Evolutionary conservation across 805 yeast genomes (phyloP), one percentile per base, ranked within the genome.

Genomic region (Saccharomyces eubayanus): DNA sequence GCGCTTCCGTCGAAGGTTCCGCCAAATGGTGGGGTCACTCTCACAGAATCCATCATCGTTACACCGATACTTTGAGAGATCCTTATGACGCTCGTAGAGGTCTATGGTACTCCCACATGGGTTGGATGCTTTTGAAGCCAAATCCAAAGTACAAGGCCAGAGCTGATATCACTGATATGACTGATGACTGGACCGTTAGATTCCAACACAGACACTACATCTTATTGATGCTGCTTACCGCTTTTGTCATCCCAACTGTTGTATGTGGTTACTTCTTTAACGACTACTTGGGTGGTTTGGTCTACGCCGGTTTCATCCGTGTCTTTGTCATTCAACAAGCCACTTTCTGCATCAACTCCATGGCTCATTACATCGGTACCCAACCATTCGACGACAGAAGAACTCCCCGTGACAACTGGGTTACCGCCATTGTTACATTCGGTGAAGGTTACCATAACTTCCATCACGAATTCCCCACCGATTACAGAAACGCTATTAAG

Each of bases 391-490:
- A 87, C 69, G 92, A 87, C 69, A 81, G 87, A 73, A 83, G 91
- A 79, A 85, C 92, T 31, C 94, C 94, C 61, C 79, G 94, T 73
- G 92, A 87, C 72, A 90, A 86, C 70, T 80, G 82, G 67, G 64
- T 87, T 57, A 86, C 94, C 50, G 94, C 94, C 4, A 73, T 87
- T 55, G 89, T 86, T 55, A 87, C 95, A 0, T 86, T 87, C 65
- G 95, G 95, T 71, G 95, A 87, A 73, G 95, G 95, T 58, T 86
- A 87, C 77, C 94, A 87, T 67, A 87, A 87, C 73, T 87, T 87
- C 82, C 95, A 87, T 71, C 95, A 87, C 70, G 95, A 87, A 75
- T 87, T 87, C 79, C 94, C 95, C 63, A 80, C 88, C 20, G 95
- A 87, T 73, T 87, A 87, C 79, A 82, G 95, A 79, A 87, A 87